Evolutionary conservation across 2,329 filamentous ascomycete genomes (phyloP).

Genomic region (Zymoseptoria pseudotritici): DNA sequence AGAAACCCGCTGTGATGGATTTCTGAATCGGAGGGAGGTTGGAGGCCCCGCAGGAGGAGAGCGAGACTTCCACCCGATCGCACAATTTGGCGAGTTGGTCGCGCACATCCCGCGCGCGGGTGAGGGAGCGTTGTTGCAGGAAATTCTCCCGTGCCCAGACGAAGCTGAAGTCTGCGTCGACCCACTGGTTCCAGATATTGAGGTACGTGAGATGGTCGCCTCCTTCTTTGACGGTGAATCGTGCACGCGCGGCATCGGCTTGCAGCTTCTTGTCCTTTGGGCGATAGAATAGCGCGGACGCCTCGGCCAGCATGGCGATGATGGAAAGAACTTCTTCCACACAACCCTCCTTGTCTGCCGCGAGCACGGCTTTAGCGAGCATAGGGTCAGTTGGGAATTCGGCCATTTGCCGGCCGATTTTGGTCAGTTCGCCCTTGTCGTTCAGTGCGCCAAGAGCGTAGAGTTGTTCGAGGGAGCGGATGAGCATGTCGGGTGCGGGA

Average conservation of each 20-base stretch:
- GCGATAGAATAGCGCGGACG: constrained; percentile 82
- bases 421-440: constrained; percentile 80
- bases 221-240: constrained; percentile 84
- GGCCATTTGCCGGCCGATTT: constrained; percentile 86
- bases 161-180: constrained; percentile 79
- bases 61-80: constrained; percentile 78
- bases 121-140: constrained; percentile 82
- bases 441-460: constrained; percentile 88
- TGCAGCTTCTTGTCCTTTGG: constrained; percentile 97
- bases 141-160: constrained; percentile 93
- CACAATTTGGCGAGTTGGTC: constrained; percentile 89
- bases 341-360: constrained; percentile 83
- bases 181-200: constrained; percentile 94
- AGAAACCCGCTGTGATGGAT: constrained; percentile 85
- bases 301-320: constrained; percentile 88
- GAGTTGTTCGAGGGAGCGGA: constrained; percentile 79
- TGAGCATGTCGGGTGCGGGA: constrained; percentile 81
- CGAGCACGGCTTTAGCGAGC: constrained; percentile 81
- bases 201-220: constrained; percentile 84
- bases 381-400: constrained; percentile 91
- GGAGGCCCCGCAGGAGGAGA: constrained; percentile 56
- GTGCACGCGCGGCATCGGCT: constrained; percentile 79
- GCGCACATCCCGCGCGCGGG: constrained; percentile 79
- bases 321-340: constrained; percentile 88
- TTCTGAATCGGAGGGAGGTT: constrained; percentile 78